Conservation (phyloP, 257 asterid species). For the Przewalskia tangutica region DNA sequence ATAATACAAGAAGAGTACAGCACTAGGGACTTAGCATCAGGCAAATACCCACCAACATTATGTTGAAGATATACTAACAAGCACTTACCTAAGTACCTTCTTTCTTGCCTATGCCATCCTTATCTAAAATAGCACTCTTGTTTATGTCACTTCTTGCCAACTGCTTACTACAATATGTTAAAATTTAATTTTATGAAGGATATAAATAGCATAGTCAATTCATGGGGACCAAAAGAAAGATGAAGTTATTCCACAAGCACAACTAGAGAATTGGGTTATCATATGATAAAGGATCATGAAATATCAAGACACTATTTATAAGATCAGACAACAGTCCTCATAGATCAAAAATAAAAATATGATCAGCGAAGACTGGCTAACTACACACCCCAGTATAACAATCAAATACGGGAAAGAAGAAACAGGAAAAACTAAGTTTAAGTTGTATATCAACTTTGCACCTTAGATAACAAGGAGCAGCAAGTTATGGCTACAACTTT, state of each 20-base stretch:
- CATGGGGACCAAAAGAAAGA: neutral
- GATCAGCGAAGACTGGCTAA: neutral
- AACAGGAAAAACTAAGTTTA: neutral
- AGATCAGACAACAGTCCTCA: neutral
- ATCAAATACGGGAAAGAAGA: neutral
- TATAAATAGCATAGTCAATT: neutral
- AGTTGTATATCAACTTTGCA: slow-evolving; percentile 22
- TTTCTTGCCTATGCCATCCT: slow-evolving; percentile 54
- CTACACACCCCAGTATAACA: neutral
- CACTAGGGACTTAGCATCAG: neutral
- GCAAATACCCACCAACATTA: neutral
- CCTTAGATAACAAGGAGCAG: slow-evolving; percentile 83
- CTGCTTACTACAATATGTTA: slow-evolving; percentile 24
- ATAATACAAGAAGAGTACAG: too few relatives aligned
- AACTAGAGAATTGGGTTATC: neutral
- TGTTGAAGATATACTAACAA: neutral
- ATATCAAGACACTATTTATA: neutral
- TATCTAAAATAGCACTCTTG: slow-evolving; percentile 65
- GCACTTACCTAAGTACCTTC: neutral
- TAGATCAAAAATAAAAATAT: neutral
- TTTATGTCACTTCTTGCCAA: slow-evolving; percentile 96
- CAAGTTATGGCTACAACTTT: slow-evolving; percentile 49
- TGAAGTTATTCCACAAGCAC: neutral
- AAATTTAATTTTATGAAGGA: neutral
- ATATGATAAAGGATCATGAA: neutral